Base-by-base conservation (phyloP, 2,329 filamentous ascomycete species). In the Epichloe aotearoae region DNA sequence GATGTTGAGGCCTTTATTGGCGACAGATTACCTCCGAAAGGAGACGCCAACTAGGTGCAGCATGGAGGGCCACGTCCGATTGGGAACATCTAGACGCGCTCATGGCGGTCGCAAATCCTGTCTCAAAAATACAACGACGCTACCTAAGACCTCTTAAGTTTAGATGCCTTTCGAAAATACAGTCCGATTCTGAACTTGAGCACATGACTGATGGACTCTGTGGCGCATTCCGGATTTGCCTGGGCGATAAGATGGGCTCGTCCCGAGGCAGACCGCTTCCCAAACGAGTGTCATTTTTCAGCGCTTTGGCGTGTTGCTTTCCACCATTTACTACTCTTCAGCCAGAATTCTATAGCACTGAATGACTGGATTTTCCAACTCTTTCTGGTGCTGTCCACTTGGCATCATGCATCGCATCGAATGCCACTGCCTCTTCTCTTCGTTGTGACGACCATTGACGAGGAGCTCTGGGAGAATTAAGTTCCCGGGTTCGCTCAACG, bases 1-100 rank as follows among this genome's bases (percentile, higher is more conserved):
- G 86, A 95, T 58, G 73, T 96, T 17, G 88, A 93, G 68, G 64
- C 60, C 1, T 82, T 79, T 54, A 55, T 83, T 48, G 64, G 58
- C 36, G 62, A 68, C 51, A 67, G 66, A 43, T 66, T 82, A 49
- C 73, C 76, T 5, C 60, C 69, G 0, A 54, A 58, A 47, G 53
- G 47, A 12, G 48, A 53, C 37, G 26, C 37, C 17, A 38, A 46
- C 12, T 52, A 45, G 41, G 15, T 44, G 15, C 40, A 36, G 38
- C 46, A 15, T 49, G 47, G 12, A 17, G 4, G 40, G 39, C 17
- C n/a, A 20, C 40, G 40, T 42, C 17, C 12, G 20, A 20, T 42
- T 14, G 40, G 40, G 7, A 30, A 30, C 30, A 4, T 10, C 3
- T 10, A 30, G 30, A 30, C 30, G 30, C 30, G 30, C 10, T 30